Evolutionary conservation across 2,329 filamentous ascomycete species (phyloP).

Genomic region (Aureobasidium musti): DNA sequence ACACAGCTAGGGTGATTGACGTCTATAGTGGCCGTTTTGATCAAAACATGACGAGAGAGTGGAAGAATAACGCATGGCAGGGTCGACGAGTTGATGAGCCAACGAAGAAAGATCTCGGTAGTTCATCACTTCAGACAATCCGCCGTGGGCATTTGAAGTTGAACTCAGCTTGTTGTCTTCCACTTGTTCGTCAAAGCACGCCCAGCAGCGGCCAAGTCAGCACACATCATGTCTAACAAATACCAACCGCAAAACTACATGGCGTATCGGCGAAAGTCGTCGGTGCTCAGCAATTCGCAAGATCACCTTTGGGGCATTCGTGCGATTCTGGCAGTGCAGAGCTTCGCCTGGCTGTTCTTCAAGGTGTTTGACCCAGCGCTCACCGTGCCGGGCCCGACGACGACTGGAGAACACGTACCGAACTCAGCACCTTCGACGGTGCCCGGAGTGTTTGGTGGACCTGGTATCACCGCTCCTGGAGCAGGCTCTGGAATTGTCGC

Average conservation of each 20-base stretch:
- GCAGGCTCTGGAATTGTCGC: slow-evolving; percentile 3
- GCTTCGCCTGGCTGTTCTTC: slow-evolving; percentile 52
- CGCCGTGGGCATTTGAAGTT: slow-evolving; percentile 3
- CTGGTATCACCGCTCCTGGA: background rate
- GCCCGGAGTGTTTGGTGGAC: slow-evolving; percentile 18
- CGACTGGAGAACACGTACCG: slow-evolving; percentile 21
- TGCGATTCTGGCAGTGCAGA: slow-evolving; percentile 48
- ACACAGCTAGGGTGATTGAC: slow-evolving; percentile 13
- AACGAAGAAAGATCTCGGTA: background rate
- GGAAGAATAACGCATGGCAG: background rate
- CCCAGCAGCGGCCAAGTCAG: slow-evolving; percentile 11
- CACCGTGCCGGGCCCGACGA: slow-evolving; percentile 1
- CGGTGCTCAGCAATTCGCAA: slow-evolving; percentile 28
- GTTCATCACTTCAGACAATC: background rate
- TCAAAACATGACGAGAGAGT: slow-evolving; percentile 19
- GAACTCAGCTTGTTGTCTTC: slow-evolving; percentile 20
- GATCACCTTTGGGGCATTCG: slow-evolving; percentile 49
- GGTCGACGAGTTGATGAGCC: background rate
- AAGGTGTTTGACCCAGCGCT: slow-evolving; percentile 49
- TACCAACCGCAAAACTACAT: slow-evolving; percentile 20
- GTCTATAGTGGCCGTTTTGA: slow-evolving; percentile 27
- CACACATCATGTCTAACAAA: background rate
- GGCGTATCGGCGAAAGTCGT: slow-evolving; percentile 23
- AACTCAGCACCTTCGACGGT: background rate
- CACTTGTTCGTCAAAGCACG: slow-evolving; percentile 10